Conservation (phyloP, 1,284 basidiomycete species). For the Grifola frondosa region DNA sequence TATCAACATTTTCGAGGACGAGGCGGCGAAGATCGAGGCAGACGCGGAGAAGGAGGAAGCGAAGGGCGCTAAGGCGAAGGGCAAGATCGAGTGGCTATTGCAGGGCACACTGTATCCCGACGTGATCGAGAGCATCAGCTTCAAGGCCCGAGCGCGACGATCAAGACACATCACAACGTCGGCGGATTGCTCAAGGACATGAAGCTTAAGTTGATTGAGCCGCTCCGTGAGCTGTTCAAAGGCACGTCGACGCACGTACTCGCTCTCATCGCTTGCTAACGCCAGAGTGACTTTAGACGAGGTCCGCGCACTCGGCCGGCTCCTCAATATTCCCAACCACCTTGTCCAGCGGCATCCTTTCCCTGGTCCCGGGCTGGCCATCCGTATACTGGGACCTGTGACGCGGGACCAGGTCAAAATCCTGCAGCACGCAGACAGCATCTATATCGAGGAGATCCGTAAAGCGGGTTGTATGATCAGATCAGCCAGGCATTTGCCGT, state of each 20-base stretch:
- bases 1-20: constrained; percentile 95
- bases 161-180: constrained; percentile 99
- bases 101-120: constrained; percentile 99
- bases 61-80: constrained; percentile 70
- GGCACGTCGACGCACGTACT: constrained; percentile 45
- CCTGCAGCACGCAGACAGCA: constrained; percentile 92
- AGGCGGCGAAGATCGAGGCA: constrained; percentile 89
- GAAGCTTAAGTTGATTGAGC: constrained; percentile 99
- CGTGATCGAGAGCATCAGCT: constrained; percentile 99
- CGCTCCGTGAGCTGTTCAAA: constrained; percentile 97
- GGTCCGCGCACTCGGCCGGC: constrained; percentile 88
- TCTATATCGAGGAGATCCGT: constrained; percentile 98
- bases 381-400: constrained; percentile 95
- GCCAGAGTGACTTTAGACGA: constrained; percentile 64
- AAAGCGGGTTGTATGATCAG: constrained; percentile 91
- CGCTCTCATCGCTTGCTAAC: constrained; percentile 4
- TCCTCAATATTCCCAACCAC: constrained; percentile 90
- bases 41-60: constrained; percentile 76
- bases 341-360: constrained; percentile 98
- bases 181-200: constrained; percentile 96
- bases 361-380: constrained; percentile 98
- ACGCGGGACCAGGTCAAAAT: constrained; percentile 92
- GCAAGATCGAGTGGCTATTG: constrained; percentile 94
- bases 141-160: constrained; percentile 98
- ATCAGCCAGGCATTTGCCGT: constrained; percentile 99